A percentile compares a stretch with the other conserved stretches of the same genome.
Conservation (phyloP, 2,329 filamentous ascomycete genomes). For the Penicillium capsulatum region DNA sequence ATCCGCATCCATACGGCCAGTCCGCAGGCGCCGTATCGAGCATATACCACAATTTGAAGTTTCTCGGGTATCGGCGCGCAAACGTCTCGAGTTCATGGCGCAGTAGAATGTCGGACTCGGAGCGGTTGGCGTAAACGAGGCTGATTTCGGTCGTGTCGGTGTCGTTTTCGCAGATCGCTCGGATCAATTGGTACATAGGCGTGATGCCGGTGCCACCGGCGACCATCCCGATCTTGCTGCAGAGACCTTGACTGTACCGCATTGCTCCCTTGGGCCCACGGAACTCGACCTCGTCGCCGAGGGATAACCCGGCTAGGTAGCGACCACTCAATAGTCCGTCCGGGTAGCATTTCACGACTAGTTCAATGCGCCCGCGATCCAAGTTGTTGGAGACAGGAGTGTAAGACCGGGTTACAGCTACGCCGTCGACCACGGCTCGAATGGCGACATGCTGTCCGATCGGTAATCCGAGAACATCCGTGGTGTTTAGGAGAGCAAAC, state of each 20-base stretch:
- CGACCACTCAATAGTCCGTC: slow-evolving; percentile 31
- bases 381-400: slow-evolving; percentile 44
- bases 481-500: slow-evolving; percentile 47
- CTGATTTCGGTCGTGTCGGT: slow-evolving; percentile 54
- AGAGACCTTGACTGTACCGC: slow-evolving; percentile 29
- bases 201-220: too few species aligned
- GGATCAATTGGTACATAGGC: slow-evolving; percentile 60
- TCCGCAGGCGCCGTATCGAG: slow-evolving; percentile 46
- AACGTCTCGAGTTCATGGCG: slow-evolving; percentile 54
- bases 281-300: slow-evolving; percentile 34
- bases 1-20: slow-evolving; percentile 51
- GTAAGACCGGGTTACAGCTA: slow-evolving; percentile 51
- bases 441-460: slow-evolving; percentile 57
- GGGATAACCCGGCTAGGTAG: slow-evolving; percentile 27
- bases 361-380: slow-evolving; percentile 32
- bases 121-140: slow-evolving; percentile 58
- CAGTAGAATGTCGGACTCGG: slow-evolving; percentile 58
- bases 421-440: slow-evolving; percentile 45
- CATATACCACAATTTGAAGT: slow-evolving; percentile 55
- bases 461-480: slow-evolving; percentile 51
- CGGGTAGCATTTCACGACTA: slow-evolving; percentile 37
- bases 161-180: slow-evolving; percentile 60
- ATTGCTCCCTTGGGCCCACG: slow-evolving; percentile 38
- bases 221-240: slow-evolving; percentile 32
- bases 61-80: too few species aligned